These are phyloP conservation scores for Basipetospora chlamydospora DNA, from an alignment of 2,329 filamentous ascomycete genomes.

Conservation along the genomic window DNA sequence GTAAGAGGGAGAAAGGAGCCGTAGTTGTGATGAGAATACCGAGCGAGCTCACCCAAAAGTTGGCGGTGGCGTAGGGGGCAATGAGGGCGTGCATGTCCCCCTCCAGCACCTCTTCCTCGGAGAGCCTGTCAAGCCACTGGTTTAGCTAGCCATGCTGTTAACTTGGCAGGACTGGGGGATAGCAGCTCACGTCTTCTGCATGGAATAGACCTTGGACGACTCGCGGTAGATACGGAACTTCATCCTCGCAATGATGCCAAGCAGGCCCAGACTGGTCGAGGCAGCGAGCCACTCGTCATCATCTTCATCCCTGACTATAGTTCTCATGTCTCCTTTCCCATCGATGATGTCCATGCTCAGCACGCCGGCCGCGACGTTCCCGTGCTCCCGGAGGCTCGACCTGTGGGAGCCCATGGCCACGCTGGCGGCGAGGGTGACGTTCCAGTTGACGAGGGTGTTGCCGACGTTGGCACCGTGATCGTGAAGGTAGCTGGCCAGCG, in stretches of 20 bases:
- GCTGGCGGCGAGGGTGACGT: conserved; percentile 34
- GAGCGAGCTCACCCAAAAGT: conserved; percentile 33
- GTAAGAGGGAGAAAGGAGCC: no score
- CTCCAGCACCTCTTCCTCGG: conserved; percentile 31
- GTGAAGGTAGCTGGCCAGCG: conserved; percentile 35
- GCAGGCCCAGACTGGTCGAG: conserved; percentile 32
- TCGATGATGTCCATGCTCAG: conserved; percentile 34
- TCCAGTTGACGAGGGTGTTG: conserved; percentile 38
- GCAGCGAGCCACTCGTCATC: conserved; percentile 35
- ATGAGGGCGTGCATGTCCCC: conserved; percentile 35
- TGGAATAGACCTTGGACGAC: conserved; percentile 34
- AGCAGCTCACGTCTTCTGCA: conserved; percentile 30
- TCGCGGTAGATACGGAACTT: conserved; percentile 35
- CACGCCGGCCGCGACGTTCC: conserved; percentile 34
- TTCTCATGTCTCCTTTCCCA: conserved; percentile 26
- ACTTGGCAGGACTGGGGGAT: no score
- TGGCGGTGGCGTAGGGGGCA: conserved; percentile 33
- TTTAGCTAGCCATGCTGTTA: no score
- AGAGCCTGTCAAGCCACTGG: conserved; percentile 23
- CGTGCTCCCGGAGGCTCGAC: conserved; percentile 30
- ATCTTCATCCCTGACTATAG: conserved; percentile 24
- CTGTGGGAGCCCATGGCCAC: conserved; percentile 38
- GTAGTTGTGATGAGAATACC: no score
- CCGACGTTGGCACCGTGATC: conserved; percentile 29
- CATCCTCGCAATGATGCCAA: conserved; percentile 32